Percentiles rank a stretch among this genome's conserved stretches.
phyloP scores from a whole-genome alignment of 495 filamentous ascomycete species.

The Podospora didyma region DNA sequence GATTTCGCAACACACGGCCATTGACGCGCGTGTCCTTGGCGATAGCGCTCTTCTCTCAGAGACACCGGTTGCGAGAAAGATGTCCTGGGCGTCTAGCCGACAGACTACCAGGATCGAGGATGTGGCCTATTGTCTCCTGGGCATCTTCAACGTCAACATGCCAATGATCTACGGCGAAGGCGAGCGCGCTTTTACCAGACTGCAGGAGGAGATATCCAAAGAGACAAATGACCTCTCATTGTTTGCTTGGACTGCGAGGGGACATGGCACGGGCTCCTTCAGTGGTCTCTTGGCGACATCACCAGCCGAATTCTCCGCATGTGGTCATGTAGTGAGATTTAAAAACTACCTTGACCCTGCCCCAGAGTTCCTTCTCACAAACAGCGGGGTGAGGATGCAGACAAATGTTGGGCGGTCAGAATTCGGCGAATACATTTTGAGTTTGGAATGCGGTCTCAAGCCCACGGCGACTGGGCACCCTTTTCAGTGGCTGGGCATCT shows the following conservation, averaged over 20 bases:
- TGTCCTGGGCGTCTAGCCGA: slow-evolving; percentile 33
- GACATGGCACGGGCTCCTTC: neutral
- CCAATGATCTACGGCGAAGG: slow-evolving; percentile 35
- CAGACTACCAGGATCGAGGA: slow-evolving; percentile 24
- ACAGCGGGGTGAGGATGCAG: neutral
- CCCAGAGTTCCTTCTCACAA: neutral
- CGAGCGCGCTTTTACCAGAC: slow-evolving; percentile 15
- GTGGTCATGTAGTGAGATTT: neutral
- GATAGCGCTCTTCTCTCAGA: neutral
- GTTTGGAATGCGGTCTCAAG: neutral
- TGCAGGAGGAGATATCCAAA: slow-evolving; percentile 28
- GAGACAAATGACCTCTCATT: slow-evolving; percentile 26
- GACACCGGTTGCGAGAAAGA: slow-evolving; percentile 20
- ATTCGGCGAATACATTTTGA: neutral
- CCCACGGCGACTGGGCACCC: neutral
- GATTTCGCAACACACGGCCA: neutral
- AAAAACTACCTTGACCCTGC: neutral
- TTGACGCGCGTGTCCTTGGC: neutral
- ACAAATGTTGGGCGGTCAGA: neutral
- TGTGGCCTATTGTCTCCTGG: slow-evolving; percentile 32
- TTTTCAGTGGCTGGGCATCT: neutral
- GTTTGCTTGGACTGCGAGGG: slow-evolving; percentile 19
- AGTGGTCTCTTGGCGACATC: neutral
- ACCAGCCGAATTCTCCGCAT: neutral
- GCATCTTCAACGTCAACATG: slow-evolving; percentile 35